These are phyloP conservation scores for Bacterosira constricta DNA, from an alignment of 108 stramenopile genomes.

Conservation along the genomic window DNA sequence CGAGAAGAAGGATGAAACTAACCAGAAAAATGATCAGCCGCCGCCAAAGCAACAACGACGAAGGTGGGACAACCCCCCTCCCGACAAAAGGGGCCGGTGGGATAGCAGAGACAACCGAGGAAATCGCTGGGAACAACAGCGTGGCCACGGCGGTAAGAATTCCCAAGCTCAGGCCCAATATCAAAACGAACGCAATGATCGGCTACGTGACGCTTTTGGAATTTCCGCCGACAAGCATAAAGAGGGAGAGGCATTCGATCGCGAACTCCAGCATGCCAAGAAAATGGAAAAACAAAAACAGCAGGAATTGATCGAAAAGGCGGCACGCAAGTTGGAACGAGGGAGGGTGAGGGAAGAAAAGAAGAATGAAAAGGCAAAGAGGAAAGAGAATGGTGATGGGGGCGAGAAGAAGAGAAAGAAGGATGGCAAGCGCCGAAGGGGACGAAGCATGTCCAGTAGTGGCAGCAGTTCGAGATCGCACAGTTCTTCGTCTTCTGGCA, in stretches of 20 bases:
- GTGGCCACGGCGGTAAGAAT: slow-evolving; percentile 30
- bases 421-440: slow-evolving; percentile 3
- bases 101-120: neutral
- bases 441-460: slow-evolving; percentile 1
- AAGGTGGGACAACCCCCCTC: slow-evolving; percentile 11
- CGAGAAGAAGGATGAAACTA: neutral
- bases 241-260: slow-evolving; percentile 85
- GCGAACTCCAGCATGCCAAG: slow-evolving; percentile 71
- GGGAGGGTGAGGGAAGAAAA: slow-evolving; percentile 48
- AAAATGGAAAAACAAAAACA: slow-evolving; percentile 52
- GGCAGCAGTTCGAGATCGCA: slow-evolving; percentile 1
- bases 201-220: slow-evolving; percentile 69
- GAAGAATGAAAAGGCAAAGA: slow-evolving; percentile 26
- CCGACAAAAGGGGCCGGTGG: neutral
- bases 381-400: slow-evolving; percentile 19
- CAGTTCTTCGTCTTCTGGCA: slow-evolving; percentile 12
- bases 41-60: slow-evolving; percentile 10
- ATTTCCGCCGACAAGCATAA: slow-evolving; percentile 61
- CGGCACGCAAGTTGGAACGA: slow-evolving; percentile 49
- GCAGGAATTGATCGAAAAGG: slow-evolving; percentile 51
- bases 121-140: neutral
- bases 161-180: slow-evolving; percentile 29
- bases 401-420: slow-evolving; percentile 4
- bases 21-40: neutral
- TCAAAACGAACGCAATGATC: slow-evolving; percentile 58